A percentile compares a stretch with the other conserved stretches of the same genome.
Conservation (phyloP, 1,139 yeast species). For the Groenewaldozyma sp. region DNA sequence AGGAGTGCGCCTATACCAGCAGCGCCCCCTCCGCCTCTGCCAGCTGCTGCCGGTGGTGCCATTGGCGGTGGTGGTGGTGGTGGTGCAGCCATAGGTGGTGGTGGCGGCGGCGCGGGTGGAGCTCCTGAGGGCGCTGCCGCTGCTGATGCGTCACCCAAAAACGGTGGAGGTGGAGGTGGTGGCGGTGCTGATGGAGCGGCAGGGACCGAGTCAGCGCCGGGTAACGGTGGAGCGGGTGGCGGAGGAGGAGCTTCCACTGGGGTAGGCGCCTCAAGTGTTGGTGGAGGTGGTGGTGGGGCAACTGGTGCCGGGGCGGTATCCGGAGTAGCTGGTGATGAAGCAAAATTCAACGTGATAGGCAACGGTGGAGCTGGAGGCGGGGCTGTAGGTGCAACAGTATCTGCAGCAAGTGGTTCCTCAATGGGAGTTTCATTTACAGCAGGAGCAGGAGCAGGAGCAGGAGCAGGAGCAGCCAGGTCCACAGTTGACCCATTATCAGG, state of each 20-base stretch:
- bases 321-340: conserved; percentile 9
- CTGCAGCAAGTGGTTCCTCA: conserved; percentile 12
- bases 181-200: conserved; percentile 21
- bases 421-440: conserved; percentile 14
- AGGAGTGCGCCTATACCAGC: conserved; percentile 41
- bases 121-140: conserved; percentile 12
- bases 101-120: conserved; percentile 31
- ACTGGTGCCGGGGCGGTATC: conserved; percentile 8
- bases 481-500: conserved; percentile 10
- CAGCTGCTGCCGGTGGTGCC: conserved; percentile 20
- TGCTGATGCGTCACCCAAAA: too few species aligned
- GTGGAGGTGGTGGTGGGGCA: conserved; percentile 13
- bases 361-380: conserved; percentile 17
- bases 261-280: conserved; percentile 7
- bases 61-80: conserved; percentile 19
- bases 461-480: conserved; percentile 8
- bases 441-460: conserved; percentile 17
- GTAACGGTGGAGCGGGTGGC: conserved; percentile 23
- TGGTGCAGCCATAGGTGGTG: conserved; percentile 23
- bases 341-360: conserved; percentile 10
- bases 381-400: conserved; percentile 16
- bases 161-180: conserved; percentile 21
- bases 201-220: conserved; percentile 13
- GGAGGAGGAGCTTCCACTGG: conserved; percentile 5
- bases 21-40: conserved; percentile 26